These are phyloP conservation scores for Ophiostoma ips DNA, from an alignment of 2,329 filamentous ascomycete species.

Conservation along the genomic window DNA sequence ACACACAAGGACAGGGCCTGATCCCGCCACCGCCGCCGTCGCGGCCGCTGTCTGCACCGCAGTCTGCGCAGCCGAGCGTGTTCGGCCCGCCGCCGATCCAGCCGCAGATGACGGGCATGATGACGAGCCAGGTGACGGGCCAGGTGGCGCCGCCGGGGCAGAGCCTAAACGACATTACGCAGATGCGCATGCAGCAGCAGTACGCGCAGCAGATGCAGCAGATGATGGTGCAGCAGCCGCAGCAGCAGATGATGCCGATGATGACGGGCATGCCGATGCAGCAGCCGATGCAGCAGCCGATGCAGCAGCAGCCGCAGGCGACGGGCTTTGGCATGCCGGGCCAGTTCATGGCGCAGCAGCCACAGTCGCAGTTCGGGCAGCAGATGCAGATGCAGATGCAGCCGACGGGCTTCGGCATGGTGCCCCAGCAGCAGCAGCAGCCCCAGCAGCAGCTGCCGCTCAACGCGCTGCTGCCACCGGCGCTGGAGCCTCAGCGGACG, in stretches of 20 bases:
- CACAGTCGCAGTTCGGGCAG: constrained; percentile 24
- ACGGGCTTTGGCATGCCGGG: constrained; percentile 23
- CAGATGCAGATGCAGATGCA: constrained; percentile 43
- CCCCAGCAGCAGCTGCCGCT: constrained; percentile 18
- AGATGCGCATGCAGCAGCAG: constrained; percentile 51
- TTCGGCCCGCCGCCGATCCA: constrained; percentile 66
- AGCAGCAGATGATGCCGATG: constrained; percentile 29
- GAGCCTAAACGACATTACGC: constrained; percentile 59
- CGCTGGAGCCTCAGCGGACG: constrained; percentile 47
- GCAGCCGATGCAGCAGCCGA: constrained; percentile 18
- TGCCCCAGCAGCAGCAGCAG: constrained; percentile 23
- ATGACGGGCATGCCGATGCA: constrained; percentile 24
- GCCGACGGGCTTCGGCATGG: constrained; percentile 43
- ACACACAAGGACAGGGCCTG: constrained; percentile 44
- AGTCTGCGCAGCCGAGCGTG: constrained; percentile 58
- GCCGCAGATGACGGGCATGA: constrained; percentile 70
- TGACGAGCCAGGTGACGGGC: constrained; percentile 51
- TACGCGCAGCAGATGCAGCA: constrained; percentile 29
- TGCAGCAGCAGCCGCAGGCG: constrained; percentile 19
- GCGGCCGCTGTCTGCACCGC: constrained; percentile 75
- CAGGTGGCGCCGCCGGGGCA: constrained; percentile 61
- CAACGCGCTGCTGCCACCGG: constrained; percentile 44
- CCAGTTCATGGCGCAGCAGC: constrained; percentile 28
- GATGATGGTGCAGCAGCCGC: constrained; percentile 19
- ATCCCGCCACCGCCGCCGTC: constrained; percentile 57